These are phyloP conservation scores for Arthroderma sp. DNA, from an alignment of 2,329 filamentous ascomycete genomes.

Conservation along the genomic window DNA sequence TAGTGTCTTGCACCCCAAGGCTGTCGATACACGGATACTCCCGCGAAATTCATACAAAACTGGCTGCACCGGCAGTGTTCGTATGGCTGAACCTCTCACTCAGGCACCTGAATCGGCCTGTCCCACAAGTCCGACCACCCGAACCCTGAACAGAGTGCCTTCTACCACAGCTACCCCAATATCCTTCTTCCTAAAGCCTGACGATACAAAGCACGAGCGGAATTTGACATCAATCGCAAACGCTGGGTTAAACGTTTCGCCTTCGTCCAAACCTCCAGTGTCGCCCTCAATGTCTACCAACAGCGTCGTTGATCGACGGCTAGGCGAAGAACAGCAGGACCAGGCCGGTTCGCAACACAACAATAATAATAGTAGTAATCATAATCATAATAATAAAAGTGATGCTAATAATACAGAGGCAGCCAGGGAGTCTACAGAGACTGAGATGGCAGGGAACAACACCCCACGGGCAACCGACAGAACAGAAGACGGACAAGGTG, in stretches of 20 bases:
- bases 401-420: no score
- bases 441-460: no score
- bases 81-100: slow-evolving; percentile 33
- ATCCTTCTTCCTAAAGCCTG: slow-evolving; percentile 22
- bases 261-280: slow-evolving; percentile 20
- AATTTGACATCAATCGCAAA: slow-evolving; percentile 30
- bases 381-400: no score
- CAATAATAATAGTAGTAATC: slow-evolving; percentile 12
- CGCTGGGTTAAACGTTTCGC: slow-evolving; percentile 26
- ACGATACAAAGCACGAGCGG: slow-evolving; percentile 22
- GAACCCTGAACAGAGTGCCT: slow-evolving; percentile 17
- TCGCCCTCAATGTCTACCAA: slow-evolving; percentile 29
- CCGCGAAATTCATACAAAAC: background rate
- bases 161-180: slow-evolving; percentile 20
- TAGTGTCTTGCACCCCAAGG: no score
- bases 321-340: slow-evolving; percentile 20
- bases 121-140: slow-evolving; percentile 24
- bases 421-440: no score
- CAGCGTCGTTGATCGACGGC: slow-evolving; percentile 35
- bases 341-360: slow-evolving; percentile 14
- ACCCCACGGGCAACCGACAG: no score
- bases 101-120: slow-evolving; percentile 28
- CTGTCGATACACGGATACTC: no score
- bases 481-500: no score
- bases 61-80: slow-evolving; percentile 14